Evolutionary conservation across 768 basidiomycete species (phyloP), one percentile per base, ranked within the genome.

Genomic region (Russula abietina): DNA sequence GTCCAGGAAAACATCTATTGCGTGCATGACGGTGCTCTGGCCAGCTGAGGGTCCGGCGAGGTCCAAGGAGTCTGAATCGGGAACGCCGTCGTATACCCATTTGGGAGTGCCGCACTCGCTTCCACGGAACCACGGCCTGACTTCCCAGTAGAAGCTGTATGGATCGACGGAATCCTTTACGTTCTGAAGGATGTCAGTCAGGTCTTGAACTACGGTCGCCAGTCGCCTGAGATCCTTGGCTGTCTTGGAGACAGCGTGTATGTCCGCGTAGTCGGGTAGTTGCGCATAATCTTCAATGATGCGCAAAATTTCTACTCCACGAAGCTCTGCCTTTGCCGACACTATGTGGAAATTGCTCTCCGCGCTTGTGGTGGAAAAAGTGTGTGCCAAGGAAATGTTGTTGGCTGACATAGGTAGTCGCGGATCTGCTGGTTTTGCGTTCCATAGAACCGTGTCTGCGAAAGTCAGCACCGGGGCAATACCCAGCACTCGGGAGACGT

Each of bases 381-480:
- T 69, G 67, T 88, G 81, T 59, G 79, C 76, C 68, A 87, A 83
- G 22, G 80, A 84, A 70, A 95, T 85, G 76, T 97, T 98, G 67
- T 83, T 81, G 52, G 80, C 71, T 51, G 88, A 83, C 32, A 85
- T 75, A 49, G 89, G 87, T 41, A 78, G 71, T 24, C 74, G 72
- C 26, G 86, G 78, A 69, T 88, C 77, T 59, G 82, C 71, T 48
- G 83, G 77, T 41, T 84, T 83, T 80, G 83, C 88, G 71, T 98
- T 97, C 92, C 93, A 99, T 1, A 98, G 81, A 16, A 99, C 95
- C 19, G 91, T 93, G 72, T 97, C 96, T 30, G 95, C 91, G 71
- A 93, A 99, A 0, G 95, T 99, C 67, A 98, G 79, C 65, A 99
- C 84, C 4, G 96, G 96, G 7, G 95, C 93, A n/a, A 95, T 86